These are phyloP conservation scores for Talaromyces stipitatus DNA, from an alignment of 495 filamentous ascomycete genomes.

Conservation along the genomic window DNA sequence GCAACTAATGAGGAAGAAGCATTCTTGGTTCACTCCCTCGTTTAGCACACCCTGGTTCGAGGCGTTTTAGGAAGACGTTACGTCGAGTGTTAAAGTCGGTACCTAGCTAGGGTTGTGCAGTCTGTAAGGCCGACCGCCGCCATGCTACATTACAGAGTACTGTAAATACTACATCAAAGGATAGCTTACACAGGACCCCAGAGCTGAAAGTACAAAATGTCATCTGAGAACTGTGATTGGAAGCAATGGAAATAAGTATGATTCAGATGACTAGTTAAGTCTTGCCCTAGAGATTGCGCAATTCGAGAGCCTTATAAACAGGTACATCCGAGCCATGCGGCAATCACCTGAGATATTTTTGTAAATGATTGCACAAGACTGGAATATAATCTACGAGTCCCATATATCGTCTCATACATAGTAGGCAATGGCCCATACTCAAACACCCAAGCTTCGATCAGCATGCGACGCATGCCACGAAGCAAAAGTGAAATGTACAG, in stretches of 20 bases:
- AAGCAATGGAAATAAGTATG: neutral
- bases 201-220: neutral
- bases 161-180: neutral
- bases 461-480: conserved; percentile 11
- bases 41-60: neutral
- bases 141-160: neutral
- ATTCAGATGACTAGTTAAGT: no score
- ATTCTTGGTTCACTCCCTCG: neutral
- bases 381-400: neutral
- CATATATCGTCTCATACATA: neutral
- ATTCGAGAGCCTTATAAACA: neutral
- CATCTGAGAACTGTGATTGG: neutral
- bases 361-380: no score
- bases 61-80: neutral
- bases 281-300: no score
- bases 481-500: conserved; percentile 9
- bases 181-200: neutral
- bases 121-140: neutral
- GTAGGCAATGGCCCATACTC: conserved; percentile 1
- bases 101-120: neutral
- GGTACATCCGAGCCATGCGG: neutral
- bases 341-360: no score
- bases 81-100: neutral
- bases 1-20: neutral
- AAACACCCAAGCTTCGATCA: conserved; percentile 8